phyloP scores from a whole-genome alignment of 2,329 filamentous ascomycete genomes.

The Thermoascus crustaceus region DNA sequence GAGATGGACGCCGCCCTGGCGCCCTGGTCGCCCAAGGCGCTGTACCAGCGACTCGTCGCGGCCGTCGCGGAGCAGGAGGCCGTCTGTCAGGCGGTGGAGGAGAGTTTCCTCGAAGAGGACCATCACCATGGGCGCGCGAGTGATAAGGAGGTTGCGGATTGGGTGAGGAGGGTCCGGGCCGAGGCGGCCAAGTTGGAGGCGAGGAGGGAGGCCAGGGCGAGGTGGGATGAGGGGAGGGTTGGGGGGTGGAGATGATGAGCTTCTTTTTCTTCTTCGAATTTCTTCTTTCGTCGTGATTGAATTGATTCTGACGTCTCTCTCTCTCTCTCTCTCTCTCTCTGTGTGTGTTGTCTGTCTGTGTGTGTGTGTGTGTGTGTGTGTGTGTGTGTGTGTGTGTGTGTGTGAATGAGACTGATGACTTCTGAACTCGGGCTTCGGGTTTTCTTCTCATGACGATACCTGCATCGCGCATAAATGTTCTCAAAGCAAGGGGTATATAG shows the following conservation, averaged over 20 bases:
- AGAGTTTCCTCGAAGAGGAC: slow-evolving; percentile 74
- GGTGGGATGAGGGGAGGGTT: slow-evolving; percentile 93
- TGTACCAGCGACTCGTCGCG: slow-evolving; percentile 74
- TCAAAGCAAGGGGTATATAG: too few species aligned
- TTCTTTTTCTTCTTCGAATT: too few species aligned
- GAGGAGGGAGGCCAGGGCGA: slow-evolving; percentile 75
- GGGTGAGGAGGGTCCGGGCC: slow-evolving; percentile 72
- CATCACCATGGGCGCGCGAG: slow-evolving; percentile 47
- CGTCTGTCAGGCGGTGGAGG: slow-evolving; percentile 74
- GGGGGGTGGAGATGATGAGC: slow-evolving; percentile 73
- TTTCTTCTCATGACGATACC: too few species aligned
- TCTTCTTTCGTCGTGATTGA: too few species aligned
- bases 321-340: neutral
- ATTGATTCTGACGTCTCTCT: neutral
- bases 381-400: too few species aligned
- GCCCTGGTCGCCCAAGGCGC: slow-evolving; percentile 74
- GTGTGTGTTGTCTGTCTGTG: too few species aligned
- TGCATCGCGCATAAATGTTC: too few species aligned
- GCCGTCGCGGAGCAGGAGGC: slow-evolving; percentile 74
- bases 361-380: too few species aligned
- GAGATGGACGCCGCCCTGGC: slow-evolving; percentile 80
- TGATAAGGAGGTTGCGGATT: slow-evolving; percentile 78
- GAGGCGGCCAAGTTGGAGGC: slow-evolving; percentile 71
- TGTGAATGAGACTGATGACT: too few species aligned
- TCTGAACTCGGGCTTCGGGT: too few species aligned